Conservation (phyloP, 345 rosid species). For the Populus euphratica region DNA sequence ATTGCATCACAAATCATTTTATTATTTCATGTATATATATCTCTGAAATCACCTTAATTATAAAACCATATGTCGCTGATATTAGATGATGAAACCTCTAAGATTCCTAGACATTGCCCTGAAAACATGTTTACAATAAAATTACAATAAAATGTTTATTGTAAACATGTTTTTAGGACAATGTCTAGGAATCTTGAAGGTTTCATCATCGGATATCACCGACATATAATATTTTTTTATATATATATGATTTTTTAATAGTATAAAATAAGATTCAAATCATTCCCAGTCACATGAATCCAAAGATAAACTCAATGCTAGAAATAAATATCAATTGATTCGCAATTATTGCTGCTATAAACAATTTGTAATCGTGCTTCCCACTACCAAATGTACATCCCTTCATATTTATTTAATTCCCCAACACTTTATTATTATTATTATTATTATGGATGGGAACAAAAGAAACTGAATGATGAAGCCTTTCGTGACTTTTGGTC, state of each 20-base stretch:
- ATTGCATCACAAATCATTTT: too few species aligned
- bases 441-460: background rate
- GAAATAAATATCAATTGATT: background rate
- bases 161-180: too few species aligned
- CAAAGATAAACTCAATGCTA: background rate
- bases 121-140: background rate
- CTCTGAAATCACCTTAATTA: too few species aligned
- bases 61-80: background rate
- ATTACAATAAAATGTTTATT: too few species aligned
- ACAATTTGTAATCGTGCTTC: background rate
- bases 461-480: too few species aligned
- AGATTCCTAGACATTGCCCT: too few species aligned
- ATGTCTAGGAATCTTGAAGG: too few species aligned
- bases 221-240: too few species aligned
- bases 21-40: too few species aligned
- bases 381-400: background rate
- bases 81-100: background rate
- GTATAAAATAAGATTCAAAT: background rate
- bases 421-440: background rate
- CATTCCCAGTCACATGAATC: background rate
- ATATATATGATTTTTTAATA: too few species aligned
- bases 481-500: background rate
- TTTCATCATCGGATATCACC: too few species aligned
- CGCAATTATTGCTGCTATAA: background rate
- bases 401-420: background rate